Evolutionary conservation across 1,284 basidiomycete genomes (phyloP), one percentile per base, ranked within the genome.

Genomic region (Kalmanozyma brasiliensis): DNA sequence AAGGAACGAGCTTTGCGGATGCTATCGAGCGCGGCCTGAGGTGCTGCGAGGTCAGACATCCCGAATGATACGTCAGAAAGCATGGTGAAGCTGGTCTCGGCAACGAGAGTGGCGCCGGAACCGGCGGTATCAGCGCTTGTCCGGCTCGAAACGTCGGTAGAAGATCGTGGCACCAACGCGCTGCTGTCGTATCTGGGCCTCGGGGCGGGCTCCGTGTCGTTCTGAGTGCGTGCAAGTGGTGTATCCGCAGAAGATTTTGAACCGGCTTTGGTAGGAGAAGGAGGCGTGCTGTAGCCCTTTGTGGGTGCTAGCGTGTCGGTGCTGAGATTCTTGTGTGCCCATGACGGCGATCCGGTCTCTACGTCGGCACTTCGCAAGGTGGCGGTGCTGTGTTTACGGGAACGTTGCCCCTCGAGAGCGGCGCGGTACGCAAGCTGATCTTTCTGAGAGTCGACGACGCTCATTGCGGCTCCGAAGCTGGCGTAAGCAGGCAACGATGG

Each of bases 391-490:
- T 58, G 52, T 46, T 63, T 71, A 49, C 55, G 49, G 20, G 58
- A 40, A 19, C 47, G 49, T 3, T 48, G 40, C n/a, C 51, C 33
- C 4, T 49, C 26, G 1, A 34, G 40, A 36, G 23, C 24, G 7
- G 45, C 44, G 6, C 30, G 38, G 7, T 49, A 35, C 4, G 26
- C 47, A 16, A 41, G 24, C 20, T 32, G 20, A 19, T 59, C 49
- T 23, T 44, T 53, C 24, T 49, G 48, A 3, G 43, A 43, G 24
- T 66, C 53, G 34, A 66, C 61, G 16, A 57, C 64, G 36, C 43
- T 67, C 72, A 74, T 74, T 20, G 63, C 69, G 6, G 65, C 62
- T 13, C 45, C 56, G 17, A 75, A 68, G 46, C 73, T 75, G 17
- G 65, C 26, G 41, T 61, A 75, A 3, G 52, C 59, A 3, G 52